Conservation (phyloP, 2,329 filamentous ascomycete genomes). For the Biscogniauxia mediterranea region DNA sequence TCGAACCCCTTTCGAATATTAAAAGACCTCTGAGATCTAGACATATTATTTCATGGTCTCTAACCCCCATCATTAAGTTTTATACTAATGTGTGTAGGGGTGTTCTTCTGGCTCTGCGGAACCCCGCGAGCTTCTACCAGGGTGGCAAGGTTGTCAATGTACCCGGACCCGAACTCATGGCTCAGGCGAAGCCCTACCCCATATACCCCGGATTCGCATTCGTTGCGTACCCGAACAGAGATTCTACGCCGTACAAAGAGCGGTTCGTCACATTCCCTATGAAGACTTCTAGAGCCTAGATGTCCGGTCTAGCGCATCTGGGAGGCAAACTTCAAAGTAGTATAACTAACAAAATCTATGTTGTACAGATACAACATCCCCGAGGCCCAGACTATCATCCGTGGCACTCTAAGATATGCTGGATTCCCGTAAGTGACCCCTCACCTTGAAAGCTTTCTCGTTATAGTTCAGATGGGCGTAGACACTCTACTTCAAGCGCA, state of each 20-base stretch:
- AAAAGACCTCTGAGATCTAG: slow-evolving; percentile 35
- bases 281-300: background rate
- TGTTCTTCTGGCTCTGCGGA: slow-evolving; percentile 82
- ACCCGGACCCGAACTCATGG: slow-evolving; percentile 68
- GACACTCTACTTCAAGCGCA: too few relatives aligned
- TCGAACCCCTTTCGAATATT: background rate
- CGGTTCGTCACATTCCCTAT: slow-evolving; percentile 24
- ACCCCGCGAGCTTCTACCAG: slow-evolving; percentile 80
- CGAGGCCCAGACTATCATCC: slow-evolving; percentile 83
- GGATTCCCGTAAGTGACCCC: slow-evolving; percentile 64
- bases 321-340: too few relatives aligned
- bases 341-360: too few relatives aligned
- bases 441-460: too few relatives aligned
- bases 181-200: slow-evolving; percentile 80
- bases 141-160: slow-evolving; percentile 73
- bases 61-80: too few relatives aligned
- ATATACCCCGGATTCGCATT: slow-evolving; percentile 82
- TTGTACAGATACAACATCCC: slow-evolving; percentile 72
- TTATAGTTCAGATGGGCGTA: too few relatives aligned
- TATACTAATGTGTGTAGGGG: slow-evolving; percentile 47
- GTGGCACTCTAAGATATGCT: slow-evolving; percentile 77
- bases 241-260: slow-evolving; percentile 83
- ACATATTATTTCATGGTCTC: slow-evolving; percentile 47
- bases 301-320: background rate
- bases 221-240: slow-evolving; percentile 90